Evolutionary conservation across 768 basidiomycete genomes (phyloP).

Genomic region (Lyophyllum semitale): DNA sequence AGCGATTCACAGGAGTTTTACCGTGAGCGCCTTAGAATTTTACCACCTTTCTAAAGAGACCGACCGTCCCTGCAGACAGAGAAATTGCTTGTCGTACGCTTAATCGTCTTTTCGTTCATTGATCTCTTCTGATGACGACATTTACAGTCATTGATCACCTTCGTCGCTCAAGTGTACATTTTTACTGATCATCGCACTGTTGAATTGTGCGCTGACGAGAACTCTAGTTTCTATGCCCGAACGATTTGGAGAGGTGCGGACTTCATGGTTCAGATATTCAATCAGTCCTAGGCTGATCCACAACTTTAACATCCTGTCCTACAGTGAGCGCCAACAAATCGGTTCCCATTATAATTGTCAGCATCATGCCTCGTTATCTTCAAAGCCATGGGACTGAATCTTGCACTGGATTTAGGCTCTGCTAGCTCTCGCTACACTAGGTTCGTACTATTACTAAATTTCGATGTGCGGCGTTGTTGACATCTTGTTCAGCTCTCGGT

Average conservation of each 20-base stretch:
- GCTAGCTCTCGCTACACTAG: slow-evolving; percentile 4
- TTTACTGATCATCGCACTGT: background rate
- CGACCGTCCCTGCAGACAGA: background rate
- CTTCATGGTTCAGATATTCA: background rate
- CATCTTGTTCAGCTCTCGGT: slow-evolving; percentile 1
- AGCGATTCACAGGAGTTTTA: slow-evolving; percentile 5
- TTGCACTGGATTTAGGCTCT: background rate
- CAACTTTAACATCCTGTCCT: background rate
- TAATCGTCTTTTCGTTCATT: background rate
- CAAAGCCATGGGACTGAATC: background rate
- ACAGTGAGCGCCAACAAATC: slow-evolving; percentile 1
- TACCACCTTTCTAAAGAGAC: background rate
- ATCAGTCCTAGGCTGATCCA: background rate
- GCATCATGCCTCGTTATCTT: background rate
- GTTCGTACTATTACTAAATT: background rate
- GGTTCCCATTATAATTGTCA: background rate
- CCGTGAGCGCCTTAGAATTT: background rate
- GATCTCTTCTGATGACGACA: background rate
- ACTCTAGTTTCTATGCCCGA: slow-evolving; percentile 4
- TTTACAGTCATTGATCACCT: slow-evolving; percentile 6
- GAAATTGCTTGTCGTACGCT: slow-evolving; percentile 7
- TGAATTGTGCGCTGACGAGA: background rate
- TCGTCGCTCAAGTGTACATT: slow-evolving; percentile 8
- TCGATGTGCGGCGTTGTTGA: background rate
- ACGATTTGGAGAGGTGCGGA: slow-evolving; percentile 10